Evolutionary conservation across 2,329 filamentous ascomycete species (phyloP).

Genomic region (Ambrosiella xylebori): DNA sequence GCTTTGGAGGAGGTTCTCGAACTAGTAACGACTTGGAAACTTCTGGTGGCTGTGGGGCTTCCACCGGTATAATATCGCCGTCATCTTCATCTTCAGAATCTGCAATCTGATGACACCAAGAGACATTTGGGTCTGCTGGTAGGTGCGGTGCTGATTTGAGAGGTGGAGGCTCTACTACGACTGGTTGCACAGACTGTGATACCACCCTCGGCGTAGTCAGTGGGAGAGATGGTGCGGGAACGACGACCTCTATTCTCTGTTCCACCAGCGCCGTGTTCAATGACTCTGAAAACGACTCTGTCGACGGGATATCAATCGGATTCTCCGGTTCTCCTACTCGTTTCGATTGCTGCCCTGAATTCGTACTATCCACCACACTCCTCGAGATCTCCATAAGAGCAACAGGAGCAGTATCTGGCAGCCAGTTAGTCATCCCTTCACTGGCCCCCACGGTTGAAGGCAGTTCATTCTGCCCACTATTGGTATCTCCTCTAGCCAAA

Average conservation of each 20-base stretch:
- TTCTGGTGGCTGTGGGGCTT: not conserved
- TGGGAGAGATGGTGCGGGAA: not conserved
- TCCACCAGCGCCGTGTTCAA: not conserved
- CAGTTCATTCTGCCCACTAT: not conserved
- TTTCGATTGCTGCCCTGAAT: not conserved
- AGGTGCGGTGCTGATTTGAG: too few species aligned
- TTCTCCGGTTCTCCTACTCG: not conserved
- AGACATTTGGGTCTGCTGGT: too few species aligned
- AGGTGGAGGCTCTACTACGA: too few species aligned
- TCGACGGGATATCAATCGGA: not conserved
- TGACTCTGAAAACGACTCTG: not conserved
- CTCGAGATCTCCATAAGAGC: conserved; percentile 15
- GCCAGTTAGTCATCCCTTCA: not conserved
- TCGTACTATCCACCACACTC: not conserved
- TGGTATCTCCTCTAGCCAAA: not conserved
- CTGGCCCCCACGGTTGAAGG: not conserved
- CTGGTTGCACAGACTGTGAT: too few species aligned
- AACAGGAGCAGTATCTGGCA: not conserved
- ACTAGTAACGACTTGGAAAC: too few species aligned
- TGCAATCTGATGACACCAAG: conserved; percentile 3
- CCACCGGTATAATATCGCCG: conserved; percentile 1
- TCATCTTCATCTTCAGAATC: conserved; percentile 11
- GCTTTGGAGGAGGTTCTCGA: too few species aligned
- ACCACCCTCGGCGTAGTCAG: too few species aligned
- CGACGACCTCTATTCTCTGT: not conserved